Evolutionary conservation across 495 filamentous ascomycete species (phyloP), one percentile per base, ranked within the genome.

Genomic region (Sphaerosporella brunnea): DNA sequence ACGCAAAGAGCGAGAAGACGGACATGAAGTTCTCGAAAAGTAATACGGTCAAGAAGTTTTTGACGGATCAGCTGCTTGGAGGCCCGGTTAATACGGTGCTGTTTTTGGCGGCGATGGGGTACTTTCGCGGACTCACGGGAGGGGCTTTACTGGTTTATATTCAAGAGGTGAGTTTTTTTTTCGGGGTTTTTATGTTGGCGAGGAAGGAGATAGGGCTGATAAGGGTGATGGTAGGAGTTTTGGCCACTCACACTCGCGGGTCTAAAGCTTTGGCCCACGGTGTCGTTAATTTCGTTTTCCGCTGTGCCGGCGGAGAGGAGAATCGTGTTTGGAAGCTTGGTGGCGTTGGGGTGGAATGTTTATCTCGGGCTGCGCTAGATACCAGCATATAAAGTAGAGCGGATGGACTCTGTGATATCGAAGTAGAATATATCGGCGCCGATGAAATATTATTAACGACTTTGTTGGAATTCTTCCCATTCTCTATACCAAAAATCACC

Each of bases 281-380:
- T 95, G 4, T 82, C 79, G 42, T 38, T 81, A 19, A 55, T 90
- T 18, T 82, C 85, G 62, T 95, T 83, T 62, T 74, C 78, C 0
- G 70, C 92, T 37, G 68, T 97, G 19, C 84, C 78, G 3, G 74
- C 90, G 11, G 73, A 90, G 54, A 69, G 70, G 26, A 67, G 88
- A 51, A 77, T 82, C 37, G 66, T 95, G 23, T 74, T 87, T 62
- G 85, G 80, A 0, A 78, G 78, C 60, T 62, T 83, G 44, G 82
- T 85, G 23, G 86, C 88, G 2, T 58, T 97, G 36, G 76, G 69
- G 19, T 97, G 90, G 90, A 82, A 82, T 0, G 63, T 93, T 40
- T 95, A 86, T 66, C 66, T 95, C 62, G n/a, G n/a, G n/a, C n/a
- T n/a, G n/a, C n/a, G n/a, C n/a, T n/a, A n/a, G n/a, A n/a, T n/a